Base-by-base conservation (phyloP, 257 asterid genomes). In the Petrea volubilis region DNA sequence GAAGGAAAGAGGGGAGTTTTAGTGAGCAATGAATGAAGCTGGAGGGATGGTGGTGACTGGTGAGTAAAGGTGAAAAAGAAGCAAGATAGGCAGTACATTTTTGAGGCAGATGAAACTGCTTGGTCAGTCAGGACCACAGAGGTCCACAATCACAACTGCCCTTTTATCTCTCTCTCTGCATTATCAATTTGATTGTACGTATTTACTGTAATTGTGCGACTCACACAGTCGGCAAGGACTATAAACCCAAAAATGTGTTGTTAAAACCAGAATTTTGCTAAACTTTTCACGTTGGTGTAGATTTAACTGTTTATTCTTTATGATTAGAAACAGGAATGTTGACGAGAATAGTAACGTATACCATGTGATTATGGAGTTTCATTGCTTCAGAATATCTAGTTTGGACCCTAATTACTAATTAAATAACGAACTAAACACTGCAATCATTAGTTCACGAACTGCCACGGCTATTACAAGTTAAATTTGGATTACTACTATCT, bases 81-180 rank as follows among this genome's bases (percentile, higher is more conserved):
- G 34, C 44, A 36, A 44, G 50, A 68, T 17, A 10, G 40, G 1
- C 17, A 44, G 82, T 74, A 67, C 76, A 59, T 57, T 36, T 64
- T 40, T 34, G 20, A 62, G 20, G 41, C 50, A 73, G 47, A 41
- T 11, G 23, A 38, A 61, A 74, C 17, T 61, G 29, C 2, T 67
- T 66, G 75, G 67, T n/a, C n/a, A n/a, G n/a, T n/a, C n/a, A 80
- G 84, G 86, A 78, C 88, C 83, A 78, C 86, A 24, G n/a, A 38
- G 74, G 57, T 20, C 62, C 74, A 55, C 59, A 40, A 60, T 68
- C 28, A 10, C 60, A 66, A 69, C 51, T 58, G 17, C 64, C 36
- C 63, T 38, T n/a, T 33, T 33, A 7, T 7, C 25, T 53, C n/a
- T 38, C 50, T 58, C 58, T 29, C 13, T 47, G 24, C 38, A 11